Evolutionary conservation across 495 filamentous ascomycete genomes (phyloP), one percentile per base, ranked within the genome.

Genomic region (Bryoglossum gracile): DNA sequence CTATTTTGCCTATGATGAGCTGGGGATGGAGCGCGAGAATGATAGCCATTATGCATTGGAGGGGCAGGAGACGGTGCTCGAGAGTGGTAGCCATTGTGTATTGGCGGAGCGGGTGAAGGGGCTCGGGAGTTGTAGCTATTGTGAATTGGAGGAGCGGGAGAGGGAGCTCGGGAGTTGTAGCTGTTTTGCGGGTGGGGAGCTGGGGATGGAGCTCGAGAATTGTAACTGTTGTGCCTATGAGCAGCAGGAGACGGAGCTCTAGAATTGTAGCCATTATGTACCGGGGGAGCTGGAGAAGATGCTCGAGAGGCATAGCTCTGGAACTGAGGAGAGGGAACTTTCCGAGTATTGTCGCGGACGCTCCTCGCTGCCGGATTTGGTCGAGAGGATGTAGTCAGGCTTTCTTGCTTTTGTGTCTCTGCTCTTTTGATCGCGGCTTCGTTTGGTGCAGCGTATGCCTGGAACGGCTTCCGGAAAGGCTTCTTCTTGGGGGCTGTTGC

Each of bases 391-490:
- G 58, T 59, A 8, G 62, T 55, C 26, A 53, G 14, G 17, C 63
- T 56, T 10, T 64, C 60, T 18, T 68, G 58, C 53, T 64, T 64
- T 51, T 67, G 67, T 10, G 70, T 43, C 48, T 76, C 75, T 37
- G 71, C 74, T 17, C 69, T 64, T 55, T 75, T 80, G 30, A 66
- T 64, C 8, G 68, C 71, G 9, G 62, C 74, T 48, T 71, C 68
- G 56, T 79, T 72, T 34, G 75, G 75, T 43, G 74, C 74, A 21
- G 76, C 69, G 50, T 85, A 84, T 46, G 81, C 81, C 54, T 80
- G 74, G 57, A 86, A 87, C 3, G 83, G 82, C 55, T 83, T 85
- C 50, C 83, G 71, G 62, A 84, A 85, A 9, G 76, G 76, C 62
- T 77, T 83, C 16, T 70, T 70, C 61, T 85, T 86, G 19, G 53